Conservation (phyloP, 1,139 yeast species). For the Yamadazyma diospyri region DNA sequence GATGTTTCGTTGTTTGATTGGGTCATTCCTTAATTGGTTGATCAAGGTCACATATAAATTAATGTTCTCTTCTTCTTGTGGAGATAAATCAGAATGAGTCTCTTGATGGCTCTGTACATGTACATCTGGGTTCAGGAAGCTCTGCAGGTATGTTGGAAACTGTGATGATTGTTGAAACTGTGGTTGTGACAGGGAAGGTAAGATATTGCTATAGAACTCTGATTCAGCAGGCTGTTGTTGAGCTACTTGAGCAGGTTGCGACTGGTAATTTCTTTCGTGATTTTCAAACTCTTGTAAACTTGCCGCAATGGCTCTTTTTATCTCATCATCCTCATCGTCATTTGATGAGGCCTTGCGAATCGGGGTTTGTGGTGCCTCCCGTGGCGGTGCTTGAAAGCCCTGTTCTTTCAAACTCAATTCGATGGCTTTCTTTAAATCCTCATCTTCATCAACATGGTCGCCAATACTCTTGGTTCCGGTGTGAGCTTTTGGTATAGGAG, state of each 20-base stretch:
- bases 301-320: conserved; percentile 95
- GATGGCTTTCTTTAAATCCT: conserved; percentile 72
- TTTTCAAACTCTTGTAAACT: conserved; percentile 70
- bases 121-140: conserved; percentile 15
- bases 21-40: conserved; percentile 47
- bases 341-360: conserved; percentile 11
- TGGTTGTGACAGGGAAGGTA: conserved; percentile 11
- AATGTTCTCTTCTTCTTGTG: conserved; percentile 65
- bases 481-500: background rate
- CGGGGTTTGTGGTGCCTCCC: conserved; percentile 11
- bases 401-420: conserved; percentile 70
- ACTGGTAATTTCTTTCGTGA: conserved; percentile 24
- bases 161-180: conserved; percentile 5
- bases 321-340: conserved; percentile 81
- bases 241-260: conserved; percentile 19
- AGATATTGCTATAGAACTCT: conserved; percentile 30
- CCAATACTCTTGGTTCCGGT: background rate
- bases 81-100: conserved; percentile 38
- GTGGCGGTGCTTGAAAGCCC: conserved; percentile 20
- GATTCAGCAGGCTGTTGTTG: conserved; percentile 17
- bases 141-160: no score
- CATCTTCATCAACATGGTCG: conserved; percentile 44
- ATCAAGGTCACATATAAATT: conserved; percentile 67
- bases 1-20: conserved; percentile 48
- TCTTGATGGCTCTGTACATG: conserved; percentile 10